Base-by-base conservation (phyloP, 495 filamentous ascomycete species). In the Pseudoneurospora amorphoporcata region DNA sequence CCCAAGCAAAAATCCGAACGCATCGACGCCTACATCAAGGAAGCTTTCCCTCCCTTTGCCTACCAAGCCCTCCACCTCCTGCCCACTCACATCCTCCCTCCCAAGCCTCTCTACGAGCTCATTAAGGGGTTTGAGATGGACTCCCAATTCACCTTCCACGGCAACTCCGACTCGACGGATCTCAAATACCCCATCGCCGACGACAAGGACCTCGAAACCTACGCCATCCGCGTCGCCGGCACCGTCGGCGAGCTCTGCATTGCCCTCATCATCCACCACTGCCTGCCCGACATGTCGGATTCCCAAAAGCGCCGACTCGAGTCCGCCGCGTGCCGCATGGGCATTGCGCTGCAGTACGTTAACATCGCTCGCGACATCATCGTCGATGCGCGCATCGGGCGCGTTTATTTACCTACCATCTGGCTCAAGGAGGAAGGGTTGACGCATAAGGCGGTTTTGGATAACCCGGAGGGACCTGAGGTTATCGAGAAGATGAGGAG, bases 351-450 rank as follows among this genome's bases (percentile, higher is more conserved):
- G 39, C 90, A 92, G 73, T 91, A 88, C 74, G 85, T 92, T 70
- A 92, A 92, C 72, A 91, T 92, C 73, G 88, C 90, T 37, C 88
- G 90, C 8, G 90, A 92, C 73, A 88, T 92, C 29, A 72, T 77
- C 9, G 86, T 87, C 6, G 90, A 92, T 77, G 87, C 90, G 1
- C 77, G 76, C 9, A 88, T 90, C 43, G 81, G 82, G 0, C 84
- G 90, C 6, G 89, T 90, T 7, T 92, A 92, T 75, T 71, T 92
- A 5, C 90, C 90, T 0, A 81, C 82, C 0, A 78, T 72, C 2
- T 92, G 90, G 90, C 82, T 92, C 1, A 80, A 84, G 29, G 82
- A 86, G 37, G 85, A 82, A 70, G 85, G 83, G 12, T 72, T 91
- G 7, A 85, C 83, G 1, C 84, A 86, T 1, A 75, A 85, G 23